Evolutionary conservation across 164 flowering plant species (phyloP), one percentile per base, ranked within the genome.

Genomic region (Amborella trichopoda): DNA sequence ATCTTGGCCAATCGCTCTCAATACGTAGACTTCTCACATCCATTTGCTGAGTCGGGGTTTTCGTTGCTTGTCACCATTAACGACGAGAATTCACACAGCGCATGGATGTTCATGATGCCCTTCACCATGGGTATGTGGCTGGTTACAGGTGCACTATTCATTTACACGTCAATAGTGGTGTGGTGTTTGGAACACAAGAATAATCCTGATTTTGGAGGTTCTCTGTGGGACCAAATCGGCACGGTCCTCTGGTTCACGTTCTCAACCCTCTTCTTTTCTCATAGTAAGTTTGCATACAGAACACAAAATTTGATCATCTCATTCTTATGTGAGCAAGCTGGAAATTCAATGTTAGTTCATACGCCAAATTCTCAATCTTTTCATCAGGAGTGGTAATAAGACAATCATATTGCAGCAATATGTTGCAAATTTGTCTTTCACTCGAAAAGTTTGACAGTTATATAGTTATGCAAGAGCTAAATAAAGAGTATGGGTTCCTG

Each of bases 151-250:
- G 40, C 33, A 22, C 24, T 56, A 1, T 51, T 26, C 17, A n/a
- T 65, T 21, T 70, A 52, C 49, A 65, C 42, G 12, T 65, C 66
- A 3, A 45, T 67, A n/a, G 68, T 65, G 0, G 50, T 72, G 0
- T 72, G 75, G 77, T 23, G 65, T n/a, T 56, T 75, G 8, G 79
- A 74, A 24, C 32, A 58, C 3, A 47, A 54, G 1, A 26, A 52
- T 50, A 21, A 28, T 32, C 40, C 60, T 0, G 69, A 55, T 3
- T 53, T 65, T 17, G 26, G 30, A 27, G 73, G 73, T 37, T 16
- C 64, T 3, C 12, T 21, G 3, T 2, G 2, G n/a, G 30, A 67
- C 14, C 72, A 64, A 36, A 2, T 67, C 2, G 69, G 68, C 23
- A 48, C 49, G 10, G 18, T 56, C 17, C 23, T 73, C 28, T 64